Evolutionary conservation across 2,329 filamentous ascomycete species (phyloP).

Genomic region (Sclerotinia sclerotiorum): DNA sequence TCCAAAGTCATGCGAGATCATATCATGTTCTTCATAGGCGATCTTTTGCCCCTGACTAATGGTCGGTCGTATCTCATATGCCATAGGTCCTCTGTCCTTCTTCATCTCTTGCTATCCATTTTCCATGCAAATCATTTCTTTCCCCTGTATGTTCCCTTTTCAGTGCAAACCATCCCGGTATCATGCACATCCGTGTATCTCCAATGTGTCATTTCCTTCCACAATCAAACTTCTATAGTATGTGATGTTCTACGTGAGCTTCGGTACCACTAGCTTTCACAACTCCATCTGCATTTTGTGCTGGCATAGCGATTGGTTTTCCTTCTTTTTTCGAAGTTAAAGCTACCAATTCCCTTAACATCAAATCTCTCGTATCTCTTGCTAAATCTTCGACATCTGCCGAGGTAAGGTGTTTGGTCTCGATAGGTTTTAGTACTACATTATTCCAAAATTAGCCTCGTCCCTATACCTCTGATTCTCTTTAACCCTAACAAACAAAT

Average conservation of each 20-base stretch:
- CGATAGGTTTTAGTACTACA: conserved; percentile 75
- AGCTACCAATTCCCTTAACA: conserved; percentile 65
- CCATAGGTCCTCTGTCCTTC: not conserved
- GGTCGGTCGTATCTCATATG: not conserved
- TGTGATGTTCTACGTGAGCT: conserved; percentile 26
- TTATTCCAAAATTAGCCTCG: conserved; percentile 24
- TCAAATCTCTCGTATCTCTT: conserved; percentile 66
- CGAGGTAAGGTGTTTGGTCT: conserved; percentile 68
- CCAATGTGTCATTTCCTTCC: too few relatives aligned
- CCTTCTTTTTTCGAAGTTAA: conserved; percentile 55
- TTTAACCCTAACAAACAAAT: not conserved
- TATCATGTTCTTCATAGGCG: not conserved
- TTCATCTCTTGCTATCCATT: not conserved
- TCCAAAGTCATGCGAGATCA: conserved; percentile 1
- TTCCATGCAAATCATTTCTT: not conserved
- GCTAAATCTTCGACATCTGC: conserved; percentile 77
- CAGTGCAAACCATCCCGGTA: not conserved
- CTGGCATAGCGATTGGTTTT: conserved; percentile 36
- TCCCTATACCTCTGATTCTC: not conserved
- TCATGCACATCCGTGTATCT: not conserved
- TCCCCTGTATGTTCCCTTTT: not conserved
- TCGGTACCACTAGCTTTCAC: conserved; percentile 37
- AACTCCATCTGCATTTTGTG: conserved; percentile 31
- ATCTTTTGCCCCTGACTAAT: not conserved
- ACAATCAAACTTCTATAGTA: conserved; percentile 4